phyloP scores from a whole-genome alignment of 345 rosid species.

The Microcos paniculata region DNA sequence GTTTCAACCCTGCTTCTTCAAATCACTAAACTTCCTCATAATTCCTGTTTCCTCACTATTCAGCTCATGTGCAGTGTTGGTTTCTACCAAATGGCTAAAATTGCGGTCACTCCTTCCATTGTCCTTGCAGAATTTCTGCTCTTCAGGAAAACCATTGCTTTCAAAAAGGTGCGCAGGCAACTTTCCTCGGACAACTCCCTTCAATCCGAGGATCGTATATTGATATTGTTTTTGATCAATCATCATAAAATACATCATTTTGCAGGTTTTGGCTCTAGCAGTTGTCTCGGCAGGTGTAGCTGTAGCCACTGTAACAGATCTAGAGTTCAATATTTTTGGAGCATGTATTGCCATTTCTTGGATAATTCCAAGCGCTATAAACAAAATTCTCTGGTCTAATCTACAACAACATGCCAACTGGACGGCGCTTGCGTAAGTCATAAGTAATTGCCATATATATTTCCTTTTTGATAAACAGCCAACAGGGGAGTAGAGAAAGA shows the following conservation, averaged over 20 bases:
- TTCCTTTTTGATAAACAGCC: too few species aligned
- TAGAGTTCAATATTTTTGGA: slow-evolving; percentile 79
- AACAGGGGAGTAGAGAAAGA: too few species aligned
- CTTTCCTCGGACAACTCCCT: not conserved
- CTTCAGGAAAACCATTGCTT: slow-evolving; percentile 62
- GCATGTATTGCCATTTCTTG: slow-evolving; percentile 78
- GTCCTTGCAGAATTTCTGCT: slow-evolving; percentile 79
- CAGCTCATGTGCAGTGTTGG: slow-evolving; percentile 62
- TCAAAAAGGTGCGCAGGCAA: slow-evolving; percentile 44
- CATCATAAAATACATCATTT: not conserved
- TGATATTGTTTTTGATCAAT: not conserved
- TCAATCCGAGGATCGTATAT: not conserved
- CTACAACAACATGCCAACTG: slow-evolving; percentile 88
- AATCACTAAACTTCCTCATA: not conserved
- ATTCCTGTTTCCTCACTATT: slow-evolving; percentile 18
- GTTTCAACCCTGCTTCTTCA: not conserved
- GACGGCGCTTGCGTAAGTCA: slow-evolving; percentile 86
- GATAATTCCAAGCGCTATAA: slow-evolving; percentile 89
- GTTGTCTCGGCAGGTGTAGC: slow-evolving; percentile 87
- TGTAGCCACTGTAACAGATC: slow-evolving; percentile 82
- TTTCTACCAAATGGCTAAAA: slow-evolving; percentile 97
- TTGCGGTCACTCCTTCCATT: slow-evolving; percentile 94
- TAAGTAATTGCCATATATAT: not conserved
- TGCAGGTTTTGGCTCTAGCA: slow-evolving; percentile 69
- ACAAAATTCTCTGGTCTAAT: slow-evolving; percentile 92